phyloP scores from a whole-genome alignment of 2,329 filamentous ascomycete species.

The Neonectria neomacrospora region DNA sequence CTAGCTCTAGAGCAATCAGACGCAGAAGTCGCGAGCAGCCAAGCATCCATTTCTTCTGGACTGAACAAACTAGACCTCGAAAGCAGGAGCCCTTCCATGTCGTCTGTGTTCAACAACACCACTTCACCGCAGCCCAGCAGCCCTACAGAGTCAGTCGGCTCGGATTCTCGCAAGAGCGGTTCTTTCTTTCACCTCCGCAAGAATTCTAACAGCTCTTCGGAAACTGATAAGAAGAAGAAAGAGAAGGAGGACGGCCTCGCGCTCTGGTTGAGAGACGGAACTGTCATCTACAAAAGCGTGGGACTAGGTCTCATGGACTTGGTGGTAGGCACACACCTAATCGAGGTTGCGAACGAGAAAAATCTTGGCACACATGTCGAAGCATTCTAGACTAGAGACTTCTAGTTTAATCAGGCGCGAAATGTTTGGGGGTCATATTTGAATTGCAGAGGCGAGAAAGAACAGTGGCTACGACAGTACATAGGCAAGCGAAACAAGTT shows the following conservation, averaged over 20 bases:
- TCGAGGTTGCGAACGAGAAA: conserved; percentile 66
- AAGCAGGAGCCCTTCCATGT: conserved; percentile 53
- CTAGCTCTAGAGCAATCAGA: conserved; percentile 56
- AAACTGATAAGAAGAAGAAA: conserved; percentile 54
- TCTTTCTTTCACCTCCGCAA: conserved; percentile 49
- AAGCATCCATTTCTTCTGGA: conserved; percentile 46
- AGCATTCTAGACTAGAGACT: conserved; percentile 55
- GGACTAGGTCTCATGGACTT: conserved; percentile 75
- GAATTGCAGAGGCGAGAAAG: conserved; percentile 14
- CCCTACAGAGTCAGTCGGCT: conserved; percentile 47
- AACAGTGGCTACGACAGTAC: not conserved
- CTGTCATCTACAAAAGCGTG: conserved; percentile 76
- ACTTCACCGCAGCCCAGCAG: conserved; percentile 45
- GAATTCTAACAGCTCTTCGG: conserved; percentile 43
- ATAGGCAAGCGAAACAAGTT: not conserved
- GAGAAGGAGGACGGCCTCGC: conserved; percentile 63
- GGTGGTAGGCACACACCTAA: conserved; percentile 67
- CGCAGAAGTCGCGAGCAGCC: conserved; percentile 46
- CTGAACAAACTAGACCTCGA: conserved; percentile 51
- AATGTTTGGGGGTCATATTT: conserved; percentile 24
- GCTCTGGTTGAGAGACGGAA: conserved; percentile 69
- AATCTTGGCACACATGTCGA: conserved; percentile 64
- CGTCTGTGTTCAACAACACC: conserved; percentile 49
- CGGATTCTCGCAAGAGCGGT: conserved; percentile 47
- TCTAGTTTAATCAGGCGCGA: not conserved